Percentiles rank a stretch among this genome's conserved stretches.
phyloP scores from a whole-genome alignment of 2,329 filamentous ascomycete genomes.

The Atkinsonella texensis region DNA sequence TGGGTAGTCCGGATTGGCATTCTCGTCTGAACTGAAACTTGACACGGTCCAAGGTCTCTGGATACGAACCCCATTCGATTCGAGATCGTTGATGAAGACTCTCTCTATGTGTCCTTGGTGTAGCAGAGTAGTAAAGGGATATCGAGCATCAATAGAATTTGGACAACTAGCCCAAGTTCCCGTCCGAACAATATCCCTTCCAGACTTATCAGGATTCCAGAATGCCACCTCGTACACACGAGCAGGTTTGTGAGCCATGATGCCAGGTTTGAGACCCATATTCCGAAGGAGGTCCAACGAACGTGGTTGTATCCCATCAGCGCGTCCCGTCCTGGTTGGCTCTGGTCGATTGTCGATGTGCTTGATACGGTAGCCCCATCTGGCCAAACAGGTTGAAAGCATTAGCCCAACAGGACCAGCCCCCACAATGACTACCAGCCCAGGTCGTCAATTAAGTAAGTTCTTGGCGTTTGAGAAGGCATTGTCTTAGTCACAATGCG shows the following conservation, averaged over 20 bases:
- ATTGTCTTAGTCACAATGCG: too few species aligned
- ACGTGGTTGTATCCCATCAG: conserved; percentile 84
- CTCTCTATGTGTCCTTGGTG: conserved; percentile 63
- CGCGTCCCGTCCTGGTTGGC: conserved; percentile 73
- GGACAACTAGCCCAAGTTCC: conserved; percentile 81
- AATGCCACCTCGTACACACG: conserved; percentile 72
- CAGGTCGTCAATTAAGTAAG: not conserved
- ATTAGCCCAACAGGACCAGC: conserved; percentile 82
- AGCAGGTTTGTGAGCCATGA: conserved; percentile 80
- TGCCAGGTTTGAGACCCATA: conserved; percentile 75
- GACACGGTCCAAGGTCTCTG: conserved; percentile 55
- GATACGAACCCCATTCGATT: conserved; percentile 46
- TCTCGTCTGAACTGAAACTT: conserved; percentile 47
- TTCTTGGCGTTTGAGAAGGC: too few species aligned
- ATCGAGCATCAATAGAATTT: conserved; percentile 63
- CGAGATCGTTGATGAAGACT: conserved; percentile 54
- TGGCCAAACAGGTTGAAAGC: conserved; percentile 73
- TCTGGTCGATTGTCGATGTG: conserved; percentile 86
- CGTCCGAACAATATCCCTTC: conserved; percentile 49
- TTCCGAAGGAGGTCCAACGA: conserved; percentile 79
- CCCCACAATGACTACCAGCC: conserved; percentile 64
- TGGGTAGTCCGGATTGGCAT: conserved; percentile 52
- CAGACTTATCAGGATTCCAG: conserved; percentile 50
- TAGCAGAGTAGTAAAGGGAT: conserved; percentile 57
- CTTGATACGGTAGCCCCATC: conserved; percentile 93